Evolutionary conservation across 305 asterid genomes (phyloP).

Genomic region (Fraxinus platypoda): DNA sequence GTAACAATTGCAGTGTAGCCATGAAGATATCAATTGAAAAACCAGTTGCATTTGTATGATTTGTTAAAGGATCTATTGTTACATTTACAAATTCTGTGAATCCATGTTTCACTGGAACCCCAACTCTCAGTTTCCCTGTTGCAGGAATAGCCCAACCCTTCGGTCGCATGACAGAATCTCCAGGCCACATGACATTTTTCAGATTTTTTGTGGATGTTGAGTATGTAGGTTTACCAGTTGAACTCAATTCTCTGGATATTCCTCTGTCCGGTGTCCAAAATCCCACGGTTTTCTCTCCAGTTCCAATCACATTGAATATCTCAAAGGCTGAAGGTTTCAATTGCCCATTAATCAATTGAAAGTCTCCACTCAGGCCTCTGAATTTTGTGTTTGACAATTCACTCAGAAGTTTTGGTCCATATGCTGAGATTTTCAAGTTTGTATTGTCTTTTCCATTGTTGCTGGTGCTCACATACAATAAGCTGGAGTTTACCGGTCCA

Average conservation of each 20-base stretch:
- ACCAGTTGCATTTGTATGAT: constrained; percentile 30
- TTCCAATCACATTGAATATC: constrained; percentile 51
- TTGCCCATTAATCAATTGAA: constrained; percentile 36
- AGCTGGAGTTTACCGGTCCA: constrained; percentile 12
- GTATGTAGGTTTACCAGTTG: constrained; percentile 11
- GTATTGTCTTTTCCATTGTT: constrained; percentile 13
- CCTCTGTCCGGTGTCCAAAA: constrained; percentile 52
- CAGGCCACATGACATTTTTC: constrained; percentile 56
- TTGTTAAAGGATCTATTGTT: constrained; percentile 18
- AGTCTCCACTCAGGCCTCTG: constrained; percentile 53
- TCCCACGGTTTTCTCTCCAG: constrained; percentile 53
- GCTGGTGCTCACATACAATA: not conserved
- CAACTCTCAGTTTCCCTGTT: constrained; percentile 40
- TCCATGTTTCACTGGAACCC: constrained; percentile 46
- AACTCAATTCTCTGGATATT: constrained; percentile 22
- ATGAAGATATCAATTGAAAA: constrained; percentile 52
- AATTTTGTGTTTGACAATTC: constrained; percentile 34
- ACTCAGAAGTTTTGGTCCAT: constrained; percentile 40
- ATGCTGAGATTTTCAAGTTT: constrained; percentile 28
- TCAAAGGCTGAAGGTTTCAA: constrained; percentile 37
- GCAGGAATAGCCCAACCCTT: constrained; percentile 51
- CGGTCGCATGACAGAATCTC: constrained; percentile 44
- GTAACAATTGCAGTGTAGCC: constrained; percentile 30
- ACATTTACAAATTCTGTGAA: constrained; percentile 39
- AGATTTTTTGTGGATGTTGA: constrained; percentile 29